A percentile compares a stretch with the other conserved stretches of the same genome.
Evolutionary conservation across 306 rosid species (phyloP).

Genomic region (Lagenaria siceraria): DNA sequence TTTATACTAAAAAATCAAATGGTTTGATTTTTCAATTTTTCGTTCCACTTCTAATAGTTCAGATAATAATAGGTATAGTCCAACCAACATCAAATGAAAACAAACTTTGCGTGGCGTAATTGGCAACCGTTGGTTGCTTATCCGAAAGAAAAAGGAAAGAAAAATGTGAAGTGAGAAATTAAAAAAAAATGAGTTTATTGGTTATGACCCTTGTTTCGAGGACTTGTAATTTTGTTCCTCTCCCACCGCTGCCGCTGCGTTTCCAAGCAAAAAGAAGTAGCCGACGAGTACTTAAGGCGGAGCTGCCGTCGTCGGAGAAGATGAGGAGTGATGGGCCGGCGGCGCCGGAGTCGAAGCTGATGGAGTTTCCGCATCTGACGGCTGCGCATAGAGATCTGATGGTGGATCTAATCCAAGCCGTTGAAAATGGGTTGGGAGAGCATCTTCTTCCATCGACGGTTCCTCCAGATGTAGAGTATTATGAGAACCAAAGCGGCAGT

Average conservation of each 20-base stretch:
- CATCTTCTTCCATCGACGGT: slow-evolving; percentile 18
- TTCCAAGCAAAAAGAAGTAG: neutral
- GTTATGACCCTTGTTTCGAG: neutral
- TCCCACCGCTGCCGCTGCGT: neutral
- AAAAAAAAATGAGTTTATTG: neutral
- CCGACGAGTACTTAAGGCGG: neutral
- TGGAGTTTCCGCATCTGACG: slow-evolving; percentile 16
- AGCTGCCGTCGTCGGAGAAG: neutral
- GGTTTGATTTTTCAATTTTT: too few species aligned
- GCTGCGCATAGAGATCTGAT: slow-evolving; percentile 6
- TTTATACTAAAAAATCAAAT: too few species aligned
- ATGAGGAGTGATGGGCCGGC: neutral
- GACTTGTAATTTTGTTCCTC: neutral
- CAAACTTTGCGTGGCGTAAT: too few species aligned
- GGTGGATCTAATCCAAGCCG: slow-evolving; percentile 4
- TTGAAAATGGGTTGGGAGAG: slow-evolving; percentile 5
- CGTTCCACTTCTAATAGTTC: too few species aligned
- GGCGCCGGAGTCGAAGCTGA: slow-evolving; percentile 7
- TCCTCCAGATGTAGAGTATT: slow-evolving; percentile 15
- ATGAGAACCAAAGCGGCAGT: slow-evolving; percentile 6
- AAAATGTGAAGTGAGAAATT: neutral
- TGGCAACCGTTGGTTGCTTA: too few species aligned
- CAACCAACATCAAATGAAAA: too few species aligned
- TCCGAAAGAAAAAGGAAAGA: too few species aligned
- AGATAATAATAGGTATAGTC: too few species aligned